Conservation (phyloP, 2,329 filamentous ascomycete species). For the Aspergillus ustus region DNA sequence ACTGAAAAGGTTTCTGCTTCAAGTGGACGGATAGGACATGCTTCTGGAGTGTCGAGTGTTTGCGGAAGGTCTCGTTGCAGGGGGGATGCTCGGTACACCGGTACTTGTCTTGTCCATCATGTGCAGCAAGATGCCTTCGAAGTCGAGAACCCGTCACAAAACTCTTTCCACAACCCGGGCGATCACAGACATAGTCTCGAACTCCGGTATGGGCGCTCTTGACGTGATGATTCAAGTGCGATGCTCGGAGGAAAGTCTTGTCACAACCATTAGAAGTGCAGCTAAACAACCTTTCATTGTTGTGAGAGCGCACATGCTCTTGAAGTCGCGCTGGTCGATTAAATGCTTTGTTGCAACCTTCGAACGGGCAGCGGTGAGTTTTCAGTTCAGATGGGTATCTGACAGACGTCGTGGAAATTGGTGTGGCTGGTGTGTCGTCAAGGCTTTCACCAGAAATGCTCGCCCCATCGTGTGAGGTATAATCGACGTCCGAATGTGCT, state of each 20-base stretch:
- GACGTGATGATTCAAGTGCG: conserved; percentile 83
- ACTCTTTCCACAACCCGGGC: conserved; percentile 73
- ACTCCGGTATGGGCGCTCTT: conserved; percentile 78
- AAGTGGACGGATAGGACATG: conserved; percentile 81
- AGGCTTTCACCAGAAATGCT: conserved; percentile 37
- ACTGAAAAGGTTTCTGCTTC: conserved; percentile 71
- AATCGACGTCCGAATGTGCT: conserved; percentile 39
- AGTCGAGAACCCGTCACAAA: conserved; percentile 82
- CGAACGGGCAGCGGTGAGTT: conserved; percentile 74
- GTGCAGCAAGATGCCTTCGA: conserved; percentile 75
- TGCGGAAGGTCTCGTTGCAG: conserved; percentile 81
- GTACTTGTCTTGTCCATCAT: conserved; percentile 76
- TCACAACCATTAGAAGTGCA: conserved; percentile 73
- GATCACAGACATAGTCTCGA: conserved; percentile 72
- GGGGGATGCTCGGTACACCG: conserved; percentile 71
- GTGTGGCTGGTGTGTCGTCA: conserved; percentile 56
- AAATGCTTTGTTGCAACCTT: conserved; percentile 79
- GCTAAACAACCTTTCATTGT: conserved; percentile 77
- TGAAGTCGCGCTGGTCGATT: conserved; percentile 82
- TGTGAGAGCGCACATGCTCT: conserved; percentile 83
- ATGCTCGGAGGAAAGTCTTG: conserved; percentile 84
- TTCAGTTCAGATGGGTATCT: conserved; percentile 71
- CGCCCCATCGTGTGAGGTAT: conserved; percentile 34
- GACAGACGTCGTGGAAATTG: conserved; percentile 54
- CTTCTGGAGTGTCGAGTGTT: conserved; percentile 81